Evolutionary conservation across 768 basidiomycete species (phyloP), one percentile per base, ranked within the genome.

Genomic region (Termitomyces sp.): DNA sequence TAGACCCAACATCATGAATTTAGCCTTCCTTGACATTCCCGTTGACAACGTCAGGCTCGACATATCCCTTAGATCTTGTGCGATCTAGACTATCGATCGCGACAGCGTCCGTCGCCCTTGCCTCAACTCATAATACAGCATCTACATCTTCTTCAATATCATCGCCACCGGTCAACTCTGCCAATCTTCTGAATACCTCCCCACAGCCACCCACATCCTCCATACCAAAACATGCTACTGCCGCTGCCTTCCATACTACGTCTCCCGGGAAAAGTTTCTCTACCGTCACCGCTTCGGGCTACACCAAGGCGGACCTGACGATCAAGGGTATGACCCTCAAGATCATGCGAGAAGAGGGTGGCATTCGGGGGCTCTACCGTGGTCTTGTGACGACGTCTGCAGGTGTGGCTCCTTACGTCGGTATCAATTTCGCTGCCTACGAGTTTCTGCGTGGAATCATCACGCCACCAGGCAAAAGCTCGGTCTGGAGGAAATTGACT

Each of bases 341-440:
- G 73, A 90, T 98, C 49, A 83, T 94, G 74, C 80, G 84, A 27
- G 95, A 96, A 65, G 96, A 98, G 70, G 96, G 96, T 31, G 95
- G 95, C 1, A 69, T 96, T 13, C 80, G 85, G 50, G 96, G 86
- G 5, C 74, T 99, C 49, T 92, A 98, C 69, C 83, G 94, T 34
- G 96, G 94, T 0, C 69, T 95, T 36, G 74, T 90, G 12, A 84
- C 94, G 13, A 97, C 94, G 0, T 87, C 91, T 3, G 77, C 90
- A 53, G 93, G 95, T 3, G 92, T 97, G 41, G 94, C 94, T 16
- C 95, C 95, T 4, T 90, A 90, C 62, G 87, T 90, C 22, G 85
- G 92, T 13, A 88, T 95, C 69, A 97, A 97, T 70, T 97, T 97
- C 70, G 90, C 93, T n/a, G 78, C 92, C 29, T 98, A 98, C 66